These are phyloP conservation scores for Trichopus zeylanicus DNA, from an alignment of 116 monocot species.

Conservation along the genomic window DNA sequence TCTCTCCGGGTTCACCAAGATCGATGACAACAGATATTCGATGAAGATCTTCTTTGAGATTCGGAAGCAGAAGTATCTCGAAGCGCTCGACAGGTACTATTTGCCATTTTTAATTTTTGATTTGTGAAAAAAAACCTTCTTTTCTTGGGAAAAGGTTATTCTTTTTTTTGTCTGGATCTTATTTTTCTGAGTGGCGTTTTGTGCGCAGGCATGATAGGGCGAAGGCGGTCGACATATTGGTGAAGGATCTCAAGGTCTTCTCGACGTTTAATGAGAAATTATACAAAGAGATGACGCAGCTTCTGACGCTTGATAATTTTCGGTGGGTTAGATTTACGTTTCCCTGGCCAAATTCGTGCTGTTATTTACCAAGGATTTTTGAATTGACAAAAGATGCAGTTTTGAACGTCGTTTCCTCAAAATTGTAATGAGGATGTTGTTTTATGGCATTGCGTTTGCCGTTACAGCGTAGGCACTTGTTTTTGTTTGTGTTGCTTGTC, in stretches of 20 bases:
- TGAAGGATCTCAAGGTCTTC: conserved; percentile 81
- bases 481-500: too few relatives aligned
- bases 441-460: too few relatives aligned
- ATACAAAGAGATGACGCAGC: conserved; percentile 80
- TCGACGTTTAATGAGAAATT: conserved; percentile 69
- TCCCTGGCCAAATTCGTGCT: background rate
- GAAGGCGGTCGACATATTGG: conserved; percentile 71
- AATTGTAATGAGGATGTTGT: background rate
- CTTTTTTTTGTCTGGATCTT: background rate
- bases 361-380: background rate
- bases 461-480: too few relatives aligned
- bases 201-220: conserved; percentile 56
- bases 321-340: conserved; percentile 24
- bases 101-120: background rate
- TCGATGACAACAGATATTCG: conserved; percentile 71
- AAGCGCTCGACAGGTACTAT: conserved; percentile 64
- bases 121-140: background rate
- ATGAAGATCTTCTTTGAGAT: conserved; percentile 94
- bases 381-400: background rate
- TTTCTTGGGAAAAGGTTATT: background rate
- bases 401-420: background rate
- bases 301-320: conserved; percentile 72
- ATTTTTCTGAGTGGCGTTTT: background rate
- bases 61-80: conserved; percentile 84
- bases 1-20: conserved; percentile 74